Conservation (phyloP, 192 early-diverging fungal species). For the Coemansia asiatica region DNA sequence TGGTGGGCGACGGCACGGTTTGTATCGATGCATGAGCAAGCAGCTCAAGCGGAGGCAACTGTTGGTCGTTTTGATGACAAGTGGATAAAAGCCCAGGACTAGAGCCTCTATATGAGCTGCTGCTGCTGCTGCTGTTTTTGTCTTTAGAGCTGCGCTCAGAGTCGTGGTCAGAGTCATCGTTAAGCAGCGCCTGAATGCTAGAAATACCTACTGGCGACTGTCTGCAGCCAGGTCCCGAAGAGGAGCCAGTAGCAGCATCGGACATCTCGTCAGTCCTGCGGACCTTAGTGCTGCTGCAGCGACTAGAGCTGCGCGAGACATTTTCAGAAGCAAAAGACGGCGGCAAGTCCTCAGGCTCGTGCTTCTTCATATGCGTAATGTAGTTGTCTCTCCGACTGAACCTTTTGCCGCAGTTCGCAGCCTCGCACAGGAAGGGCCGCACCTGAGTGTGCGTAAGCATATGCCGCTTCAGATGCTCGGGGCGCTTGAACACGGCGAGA, state of each 20-base stretch:
- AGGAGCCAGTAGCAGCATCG: neutral
- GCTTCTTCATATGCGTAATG: constrained; percentile 45
- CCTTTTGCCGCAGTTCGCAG: constrained; percentile 68
- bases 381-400: constrained; percentile 85
- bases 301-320: neutral
- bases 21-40: constrained; percentile 34
- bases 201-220: neutral
- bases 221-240: neutral
- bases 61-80: neutral
- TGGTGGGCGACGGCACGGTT: neutral
- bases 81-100: neutral
- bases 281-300: constrained; percentile 3
- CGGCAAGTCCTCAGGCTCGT: constrained; percentile 8
- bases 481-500: constrained; percentile 70
- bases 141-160: neutral
- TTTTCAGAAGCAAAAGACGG: constrained; percentile 3
- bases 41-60: constrained; percentile 33
- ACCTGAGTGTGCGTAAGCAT: constrained; percentile 85
- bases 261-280: neutral
- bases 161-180: neutral
- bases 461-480: constrained; percentile 85
- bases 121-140: neutral
- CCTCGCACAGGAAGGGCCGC: constrained; percentile 79
- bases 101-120: neutral
- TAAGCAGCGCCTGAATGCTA: constrained; percentile 2